These are phyloP conservation scores for Mrakia frigida DNA, from an alignment of 768 basidiomycete genomes.

Conservation along the genomic window DNA sequence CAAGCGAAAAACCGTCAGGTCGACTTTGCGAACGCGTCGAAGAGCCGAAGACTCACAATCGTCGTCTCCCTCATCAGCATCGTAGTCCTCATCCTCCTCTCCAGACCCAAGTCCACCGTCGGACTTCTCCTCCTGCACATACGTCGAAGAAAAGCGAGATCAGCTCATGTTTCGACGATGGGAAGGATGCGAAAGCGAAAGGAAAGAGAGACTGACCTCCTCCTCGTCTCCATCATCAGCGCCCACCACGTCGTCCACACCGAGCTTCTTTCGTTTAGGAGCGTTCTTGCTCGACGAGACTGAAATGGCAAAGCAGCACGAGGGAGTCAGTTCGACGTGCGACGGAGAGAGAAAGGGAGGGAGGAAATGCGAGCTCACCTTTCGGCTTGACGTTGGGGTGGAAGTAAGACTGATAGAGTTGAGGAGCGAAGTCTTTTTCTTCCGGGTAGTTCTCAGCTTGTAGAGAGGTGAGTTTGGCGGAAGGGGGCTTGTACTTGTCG, in stretches of 20 bases:
- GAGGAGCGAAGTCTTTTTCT: constrained; percentile 14
- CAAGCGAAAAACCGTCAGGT: neutral
- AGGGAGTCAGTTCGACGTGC: neutral
- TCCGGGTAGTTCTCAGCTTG: constrained; percentile 16
- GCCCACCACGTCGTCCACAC: constrained; percentile 11
- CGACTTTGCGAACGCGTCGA: neutral
- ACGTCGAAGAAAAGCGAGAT: neutral
- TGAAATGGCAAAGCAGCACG: neutral
- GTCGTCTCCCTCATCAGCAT: constrained; percentile 32
- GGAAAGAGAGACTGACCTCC: neutral
- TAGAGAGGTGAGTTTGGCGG: constrained; percentile 18
- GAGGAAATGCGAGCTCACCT: neutral
- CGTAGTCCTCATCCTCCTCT: constrained; percentile 31
- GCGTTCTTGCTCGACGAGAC: neutral
- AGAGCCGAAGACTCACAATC: constrained; percentile 22
- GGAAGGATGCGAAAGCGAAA: neutral
- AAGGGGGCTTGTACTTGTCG: constrained; percentile 24
- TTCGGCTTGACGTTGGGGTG: constrained; percentile 14
- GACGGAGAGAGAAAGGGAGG: neutral
- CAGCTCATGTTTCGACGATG: neutral
- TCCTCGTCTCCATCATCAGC: constrained; percentile 22
- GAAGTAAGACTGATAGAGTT: constrained; percentile 26
- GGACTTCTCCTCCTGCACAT: neutral
- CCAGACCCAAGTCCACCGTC: constrained; percentile 16
- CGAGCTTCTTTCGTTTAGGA: constrained; percentile 19